Conservation (phyloP, 441 rosid species). For the Euphorbia celastroides region DNA sequence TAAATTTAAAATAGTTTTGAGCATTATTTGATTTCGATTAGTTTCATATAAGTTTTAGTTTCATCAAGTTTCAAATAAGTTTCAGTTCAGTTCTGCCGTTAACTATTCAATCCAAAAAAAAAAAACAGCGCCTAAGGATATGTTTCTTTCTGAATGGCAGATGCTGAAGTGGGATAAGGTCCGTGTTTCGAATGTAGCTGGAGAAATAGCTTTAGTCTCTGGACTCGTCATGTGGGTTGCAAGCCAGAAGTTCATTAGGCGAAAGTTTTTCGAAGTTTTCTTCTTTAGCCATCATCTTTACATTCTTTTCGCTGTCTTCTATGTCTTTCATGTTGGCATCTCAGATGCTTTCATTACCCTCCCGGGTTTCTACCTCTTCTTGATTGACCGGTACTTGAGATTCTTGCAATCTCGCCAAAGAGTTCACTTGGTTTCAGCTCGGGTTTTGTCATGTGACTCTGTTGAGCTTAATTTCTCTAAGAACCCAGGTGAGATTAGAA, state of each 20-base stretch:
- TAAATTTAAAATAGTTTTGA: too few relatives aligned
- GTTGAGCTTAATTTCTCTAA: slow-evolving; percentile 52
- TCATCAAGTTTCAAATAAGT: too few relatives aligned
- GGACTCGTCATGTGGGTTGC: slow-evolving; percentile 47
- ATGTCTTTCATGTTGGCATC: slow-evolving; percentile 45
- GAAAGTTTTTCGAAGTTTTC: slow-evolving; percentile 55
- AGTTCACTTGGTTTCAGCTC: slow-evolving; percentile 37
- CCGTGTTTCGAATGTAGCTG: slow-evolving; percentile 38
- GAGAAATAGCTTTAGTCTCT: slow-evolving; percentile 36
- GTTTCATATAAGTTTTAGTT: too few relatives aligned
- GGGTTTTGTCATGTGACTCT: slow-evolving; percentile 37
- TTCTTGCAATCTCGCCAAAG: slow-evolving; percentile 40
- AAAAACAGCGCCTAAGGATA: too few relatives aligned
- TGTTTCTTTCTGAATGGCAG: slow-evolving; percentile 17
- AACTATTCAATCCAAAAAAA: too few relatives aligned
- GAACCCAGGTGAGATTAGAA: slow-evolving; percentile 24
- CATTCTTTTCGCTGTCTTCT: slow-evolving; percentile 39
- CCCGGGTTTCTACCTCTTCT: slow-evolving; percentile 56
- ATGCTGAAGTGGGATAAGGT: slow-evolving; percentile 36
- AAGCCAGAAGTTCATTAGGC: slow-evolving; percentile 24
- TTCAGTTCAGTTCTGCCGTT: too few relatives aligned
- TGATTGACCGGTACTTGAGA: slow-evolving; percentile 45
- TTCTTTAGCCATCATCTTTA: slow-evolving; percentile 51
- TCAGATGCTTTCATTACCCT: slow-evolving; percentile 35
- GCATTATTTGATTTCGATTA: too few relatives aligned